Conservation (phyloP, 495 filamentous ascomycete genomes). For the Darksidea phi region DNA sequence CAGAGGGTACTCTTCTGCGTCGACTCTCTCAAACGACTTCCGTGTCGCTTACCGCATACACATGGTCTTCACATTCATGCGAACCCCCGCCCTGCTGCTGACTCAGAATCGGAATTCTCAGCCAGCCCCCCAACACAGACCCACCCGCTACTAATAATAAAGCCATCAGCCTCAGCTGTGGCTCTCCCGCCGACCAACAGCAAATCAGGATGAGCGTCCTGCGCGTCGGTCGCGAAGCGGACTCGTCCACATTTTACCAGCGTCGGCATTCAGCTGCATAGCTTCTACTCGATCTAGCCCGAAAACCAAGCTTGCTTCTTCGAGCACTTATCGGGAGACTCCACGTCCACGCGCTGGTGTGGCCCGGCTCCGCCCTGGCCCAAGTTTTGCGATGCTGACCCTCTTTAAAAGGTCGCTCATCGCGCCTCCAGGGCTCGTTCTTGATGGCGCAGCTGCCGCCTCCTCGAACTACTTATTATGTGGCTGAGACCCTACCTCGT, state of each 20-base stretch:
- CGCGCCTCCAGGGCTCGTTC: neutral
- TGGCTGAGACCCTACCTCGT: neutral
- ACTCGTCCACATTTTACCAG: neutral
- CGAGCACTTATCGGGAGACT: constrained; percentile 13
- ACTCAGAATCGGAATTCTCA: constrained; percentile 13
- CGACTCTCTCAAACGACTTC: no score
- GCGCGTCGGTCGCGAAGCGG: neutral
- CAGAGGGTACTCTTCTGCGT: no score
- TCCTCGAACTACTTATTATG: neutral
- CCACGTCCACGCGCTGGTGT: neutral
- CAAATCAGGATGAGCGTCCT: neutral
- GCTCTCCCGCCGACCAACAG: neutral
- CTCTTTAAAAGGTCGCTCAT: constrained; percentile 1
- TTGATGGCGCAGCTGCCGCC: constrained; percentile 7
- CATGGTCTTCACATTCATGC: no score
- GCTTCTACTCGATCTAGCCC: neutral
- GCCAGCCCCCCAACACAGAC: neutral
- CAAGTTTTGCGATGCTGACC: neutral
- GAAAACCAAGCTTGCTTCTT: constrained; percentile 2
- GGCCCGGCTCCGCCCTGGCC: neutral
- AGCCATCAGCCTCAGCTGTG: constrained; percentile 6
- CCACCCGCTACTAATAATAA: constrained; percentile 5
- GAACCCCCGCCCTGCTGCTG: neutral
- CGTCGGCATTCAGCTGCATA: neutral
- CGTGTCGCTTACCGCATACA: no score